Conservation (phyloP, 2,329 filamentous ascomycete species). For the Trichoderma simmonsii region DNA sequence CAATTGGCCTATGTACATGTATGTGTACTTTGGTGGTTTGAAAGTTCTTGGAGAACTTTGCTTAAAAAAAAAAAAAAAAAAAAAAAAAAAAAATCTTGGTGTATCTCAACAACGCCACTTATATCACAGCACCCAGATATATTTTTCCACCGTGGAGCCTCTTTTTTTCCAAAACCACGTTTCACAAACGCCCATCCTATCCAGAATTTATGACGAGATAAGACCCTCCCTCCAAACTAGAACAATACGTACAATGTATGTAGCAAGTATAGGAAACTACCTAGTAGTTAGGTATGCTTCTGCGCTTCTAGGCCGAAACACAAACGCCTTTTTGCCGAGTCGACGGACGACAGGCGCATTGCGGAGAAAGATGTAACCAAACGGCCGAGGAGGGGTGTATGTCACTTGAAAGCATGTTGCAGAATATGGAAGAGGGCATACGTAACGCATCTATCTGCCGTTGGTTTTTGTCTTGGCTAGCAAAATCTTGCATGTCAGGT, state of each 20-base stretch:
- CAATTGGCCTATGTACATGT: background rate
- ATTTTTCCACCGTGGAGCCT: background rate
- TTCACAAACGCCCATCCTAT: background rate
- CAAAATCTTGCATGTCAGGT: background rate
- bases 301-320: background rate
- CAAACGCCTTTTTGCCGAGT: background rate
- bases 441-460: background rate
- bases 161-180: background rate
- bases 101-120: background rate
- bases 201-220: background rate
- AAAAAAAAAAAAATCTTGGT: background rate
- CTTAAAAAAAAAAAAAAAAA: no score
- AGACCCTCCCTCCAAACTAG: background rate
- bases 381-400: background rate
- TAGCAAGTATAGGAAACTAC: background rate
- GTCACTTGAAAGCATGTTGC: background rate
- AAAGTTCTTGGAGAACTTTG: background rate
- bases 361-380: background rate
- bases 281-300: no score
- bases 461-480: background rate
- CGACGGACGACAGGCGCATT: background rate
- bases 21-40: background rate
- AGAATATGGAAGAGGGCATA: background rate
- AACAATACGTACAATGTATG: background rate
- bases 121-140: background rate